phyloP scores from a whole-genome alignment of 768 basidiomycete genomes.

The Pulveroboletus sp. region DNA sequence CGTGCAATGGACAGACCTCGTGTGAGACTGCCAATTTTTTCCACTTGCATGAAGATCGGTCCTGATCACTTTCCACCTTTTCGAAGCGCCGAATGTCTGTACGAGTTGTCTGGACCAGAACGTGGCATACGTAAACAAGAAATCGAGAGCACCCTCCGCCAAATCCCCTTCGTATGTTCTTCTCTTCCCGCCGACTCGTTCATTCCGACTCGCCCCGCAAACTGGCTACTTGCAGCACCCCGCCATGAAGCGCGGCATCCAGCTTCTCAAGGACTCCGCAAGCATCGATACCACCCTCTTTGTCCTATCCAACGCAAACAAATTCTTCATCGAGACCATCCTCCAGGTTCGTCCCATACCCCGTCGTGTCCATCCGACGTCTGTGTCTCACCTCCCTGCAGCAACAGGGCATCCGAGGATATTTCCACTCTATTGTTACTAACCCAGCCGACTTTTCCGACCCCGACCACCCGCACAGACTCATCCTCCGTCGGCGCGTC shows the following conservation, averaged over 20 bases:
- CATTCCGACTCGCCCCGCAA: not conserved
- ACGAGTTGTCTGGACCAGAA: conserved; percentile 53
- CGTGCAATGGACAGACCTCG: conserved; percentile 90
- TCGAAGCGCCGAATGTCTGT: conserved; percentile 63
- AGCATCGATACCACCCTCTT: conserved; percentile 71
- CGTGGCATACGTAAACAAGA: conserved; percentile 68
- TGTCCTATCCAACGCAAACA: conserved; percentile 92
- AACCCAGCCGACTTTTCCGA: conserved; percentile 86
- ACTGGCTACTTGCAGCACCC: conserved; percentile 66
- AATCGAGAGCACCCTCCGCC: conserved; percentile 71
- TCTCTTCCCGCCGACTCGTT: not conserved
- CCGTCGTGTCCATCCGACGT: not conserved
- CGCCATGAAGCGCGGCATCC: conserved; percentile 91
- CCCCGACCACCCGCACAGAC: conserved; percentile 54
- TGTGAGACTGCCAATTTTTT: conserved; percentile 51
- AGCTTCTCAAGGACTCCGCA: conserved; percentile 59
- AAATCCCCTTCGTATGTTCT: conserved; percentile 78
- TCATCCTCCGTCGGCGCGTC: conserved; percentile 72
- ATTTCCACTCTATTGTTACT: conserved; percentile 85
- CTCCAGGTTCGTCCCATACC: conserved; percentile 57
- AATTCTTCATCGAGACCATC: conserved; percentile 87
- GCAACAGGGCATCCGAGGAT: conserved; percentile 67
- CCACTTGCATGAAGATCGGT: no score
- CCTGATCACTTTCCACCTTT: not conserved
- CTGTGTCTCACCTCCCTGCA: conserved; percentile 22